Evolutionary conservation across 2,329 filamentous ascomycete genomes (phyloP), one percentile per base, ranked within the genome.

Genomic region (Sphaceloma murrayae): DNA sequence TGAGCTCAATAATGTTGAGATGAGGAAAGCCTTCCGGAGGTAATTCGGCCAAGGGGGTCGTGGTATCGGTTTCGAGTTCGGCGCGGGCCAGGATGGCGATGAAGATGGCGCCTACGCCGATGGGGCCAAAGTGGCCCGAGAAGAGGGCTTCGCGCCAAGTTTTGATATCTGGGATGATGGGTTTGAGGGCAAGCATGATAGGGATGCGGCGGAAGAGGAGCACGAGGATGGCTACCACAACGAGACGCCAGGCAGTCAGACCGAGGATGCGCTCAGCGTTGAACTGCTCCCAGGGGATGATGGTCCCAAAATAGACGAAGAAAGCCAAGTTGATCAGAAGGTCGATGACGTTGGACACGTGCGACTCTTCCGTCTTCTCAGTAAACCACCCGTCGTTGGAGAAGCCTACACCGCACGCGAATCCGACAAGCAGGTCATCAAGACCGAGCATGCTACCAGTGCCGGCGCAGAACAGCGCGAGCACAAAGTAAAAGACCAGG

Each of bases 311-410:
- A 62, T 91, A 98, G 54, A 98, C 91, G 62, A 98, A 98, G 64
- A 96, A 98, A 2, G 89, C 77, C 78, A 98, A 75, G 64, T 98
- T 98, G 68, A 98, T 80, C 49, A 98, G 70, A 61, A 98, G 66
- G 70, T 98, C 91, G 58, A 98, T 98, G 60, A 98, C 91, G 77
- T 98, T 96, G 62, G 89, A 96, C 7, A 98, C 91, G 61, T 96
- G 91, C 0, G 91, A 89, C 63, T 98, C 91, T 60, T 98, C 91
- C 0, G 91, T 98, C 71, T 95, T 95, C 58, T 95, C 85, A 11
- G 85, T 84, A 57, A 98, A 98, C 91, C 91, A 98, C 52, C 91
- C 91, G 59, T 98, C 91, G 62, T 98, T 98, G 54, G 88, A 95
- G 69, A 98, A 98, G 45, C 91, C 91, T n/a, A 98, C 91, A 47